Conservation (phyloP, 208 protist species). For the Trypanosoma vivax region DNA sequence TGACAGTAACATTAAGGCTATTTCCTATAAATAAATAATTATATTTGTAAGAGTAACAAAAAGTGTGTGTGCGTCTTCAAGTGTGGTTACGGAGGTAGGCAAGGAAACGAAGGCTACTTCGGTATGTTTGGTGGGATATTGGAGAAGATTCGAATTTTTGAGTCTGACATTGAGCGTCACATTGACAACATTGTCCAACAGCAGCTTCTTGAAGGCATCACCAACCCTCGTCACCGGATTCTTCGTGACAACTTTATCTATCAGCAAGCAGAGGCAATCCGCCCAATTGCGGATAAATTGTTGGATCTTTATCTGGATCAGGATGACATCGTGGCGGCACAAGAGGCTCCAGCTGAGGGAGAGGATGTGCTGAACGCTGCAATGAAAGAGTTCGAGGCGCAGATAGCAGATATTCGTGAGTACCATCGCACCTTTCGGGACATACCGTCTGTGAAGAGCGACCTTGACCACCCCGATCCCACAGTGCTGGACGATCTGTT, state of each 20-base stretch:
- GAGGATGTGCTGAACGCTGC: conserved; percentile 39
- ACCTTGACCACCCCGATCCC: conserved; percentile 44
- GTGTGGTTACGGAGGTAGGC: no score
- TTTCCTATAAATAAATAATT: no score
- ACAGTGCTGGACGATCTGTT: conserved; percentile 54
- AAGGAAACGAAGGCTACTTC: no score
- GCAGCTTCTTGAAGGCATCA: conserved; percentile 50
- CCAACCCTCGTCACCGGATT: conserved; percentile 65
- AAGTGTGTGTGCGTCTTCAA: no score
- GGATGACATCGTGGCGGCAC: conserved; percentile 67
- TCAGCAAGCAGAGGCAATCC: conserved; percentile 42
- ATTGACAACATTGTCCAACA: conserved; percentile 83
- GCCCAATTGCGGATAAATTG: conserved; percentile 59
- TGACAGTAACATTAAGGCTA: no score
- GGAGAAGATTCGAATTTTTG: conserved; percentile 68
- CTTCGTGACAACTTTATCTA: conserved; percentile 74
- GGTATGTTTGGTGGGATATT: conserved; percentile 43
- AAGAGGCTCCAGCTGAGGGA: conserved; percentile 44
- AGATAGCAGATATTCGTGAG: conserved; percentile 78
- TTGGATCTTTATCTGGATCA: conserved; percentile 82
- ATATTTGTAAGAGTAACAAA: no score
- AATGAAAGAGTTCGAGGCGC: conserved; percentile 62
- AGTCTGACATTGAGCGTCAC: conserved; percentile 75
- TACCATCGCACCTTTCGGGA: conserved; percentile 75
- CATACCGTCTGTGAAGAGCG: conserved; percentile 40